A percentile compares a stretch with the other conserved stretches of the same genome.
phyloP scores from a whole-genome alignment of 345 rosid species.

The Acer negundo region DNA sequence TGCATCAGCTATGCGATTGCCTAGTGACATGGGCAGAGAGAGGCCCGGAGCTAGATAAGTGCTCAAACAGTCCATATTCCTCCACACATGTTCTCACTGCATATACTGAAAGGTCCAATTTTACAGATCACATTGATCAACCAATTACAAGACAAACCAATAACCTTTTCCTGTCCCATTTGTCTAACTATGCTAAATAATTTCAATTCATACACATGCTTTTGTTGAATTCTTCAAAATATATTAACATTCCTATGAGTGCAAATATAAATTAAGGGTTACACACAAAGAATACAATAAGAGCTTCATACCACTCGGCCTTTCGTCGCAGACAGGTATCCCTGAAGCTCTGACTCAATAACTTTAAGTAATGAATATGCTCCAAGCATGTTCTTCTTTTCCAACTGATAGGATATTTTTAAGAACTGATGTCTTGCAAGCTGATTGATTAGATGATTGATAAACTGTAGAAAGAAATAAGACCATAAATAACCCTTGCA shows the following conservation, averaged over 20 bases:
- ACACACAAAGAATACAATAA: slow-evolving; percentile 1
- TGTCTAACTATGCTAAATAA: background rate
- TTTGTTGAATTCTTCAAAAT: background rate
- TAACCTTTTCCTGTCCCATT: background rate
- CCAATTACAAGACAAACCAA: background rate
- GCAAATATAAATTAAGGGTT: slow-evolving; percentile 10
- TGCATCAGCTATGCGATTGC: background rate
- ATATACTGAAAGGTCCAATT: background rate
- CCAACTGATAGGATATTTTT: slow-evolving; percentile 86
- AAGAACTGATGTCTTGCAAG: slow-evolving; percentile 92
- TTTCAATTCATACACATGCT: background rate
- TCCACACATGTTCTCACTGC: background rate
- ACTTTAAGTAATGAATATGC: slow-evolving; percentile 88
- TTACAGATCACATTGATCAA: background rate
- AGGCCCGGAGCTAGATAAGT: background rate
- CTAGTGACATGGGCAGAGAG: background rate
- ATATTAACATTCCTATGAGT: background rate
- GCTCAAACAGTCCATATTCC: background rate
- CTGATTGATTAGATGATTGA: slow-evolving; percentile 87
- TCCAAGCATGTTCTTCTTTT: slow-evolving; percentile 86
- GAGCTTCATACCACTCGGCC: slow-evolving; percentile 74
- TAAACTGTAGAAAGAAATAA: slow-evolving; percentile 56
- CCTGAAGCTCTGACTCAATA: slow-evolving; percentile 86
- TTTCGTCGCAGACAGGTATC: slow-evolving; percentile 77
- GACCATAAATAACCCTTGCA: slow-evolving; percentile 7